A percentile compares a stretch with the other conserved stretches of the same genome.
phyloP scores from a whole-genome alignment of 495 filamentous ascomycete species.

The Ascodesmis nigricans region DNA sequence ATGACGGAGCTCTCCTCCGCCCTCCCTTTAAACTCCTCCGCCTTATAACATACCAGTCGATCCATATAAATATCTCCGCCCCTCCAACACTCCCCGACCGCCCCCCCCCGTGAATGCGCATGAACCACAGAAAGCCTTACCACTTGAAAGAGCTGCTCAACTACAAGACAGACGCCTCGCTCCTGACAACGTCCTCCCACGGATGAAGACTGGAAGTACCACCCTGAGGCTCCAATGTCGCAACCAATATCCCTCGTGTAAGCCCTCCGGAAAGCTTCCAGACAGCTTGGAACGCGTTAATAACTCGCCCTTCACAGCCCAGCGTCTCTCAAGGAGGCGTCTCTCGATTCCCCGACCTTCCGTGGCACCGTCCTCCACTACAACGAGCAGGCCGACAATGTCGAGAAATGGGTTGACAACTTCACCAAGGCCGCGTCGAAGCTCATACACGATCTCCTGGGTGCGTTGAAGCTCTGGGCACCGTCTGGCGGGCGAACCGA shows the following conservation, averaged over 20 bases:
- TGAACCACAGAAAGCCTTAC: too few relatives aligned
- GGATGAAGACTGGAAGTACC: too few relatives aligned
- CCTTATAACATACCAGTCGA: too few relatives aligned
- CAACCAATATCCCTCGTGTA: slow-evolving; percentile 14
- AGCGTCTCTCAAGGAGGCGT: slow-evolving; percentile 82
- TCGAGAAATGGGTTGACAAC: slow-evolving; percentile 83
- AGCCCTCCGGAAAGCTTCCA: slow-evolving; percentile 2
- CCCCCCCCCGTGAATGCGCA: too few relatives aligned
- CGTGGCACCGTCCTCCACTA: slow-evolving; percentile 75
- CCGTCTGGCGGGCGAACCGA: too few relatives aligned
- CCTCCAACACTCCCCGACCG: too few relatives aligned
- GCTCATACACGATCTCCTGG: slow-evolving; percentile 47
- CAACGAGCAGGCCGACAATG: slow-evolving; percentile 68
- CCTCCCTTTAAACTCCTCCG: not conserved
- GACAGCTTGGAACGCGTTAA: not conserved
- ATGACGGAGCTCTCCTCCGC: not conserved
- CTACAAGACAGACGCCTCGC: too few relatives aligned
- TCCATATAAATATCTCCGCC: too few relatives aligned
- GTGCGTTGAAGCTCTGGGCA: slow-evolving; percentile 42
- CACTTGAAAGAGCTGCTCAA: too few relatives aligned
- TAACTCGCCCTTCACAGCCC: slow-evolving; percentile 29
- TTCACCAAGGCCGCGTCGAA: slow-evolving; percentile 62
- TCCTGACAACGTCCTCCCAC: too few relatives aligned
- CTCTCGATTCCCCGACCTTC: slow-evolving; percentile 88
- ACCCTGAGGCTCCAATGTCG: too few relatives aligned